Evolutionary conservation across 140 eudicot genomes (phyloP).

Genomic region (Flaveria floridana): DNA sequence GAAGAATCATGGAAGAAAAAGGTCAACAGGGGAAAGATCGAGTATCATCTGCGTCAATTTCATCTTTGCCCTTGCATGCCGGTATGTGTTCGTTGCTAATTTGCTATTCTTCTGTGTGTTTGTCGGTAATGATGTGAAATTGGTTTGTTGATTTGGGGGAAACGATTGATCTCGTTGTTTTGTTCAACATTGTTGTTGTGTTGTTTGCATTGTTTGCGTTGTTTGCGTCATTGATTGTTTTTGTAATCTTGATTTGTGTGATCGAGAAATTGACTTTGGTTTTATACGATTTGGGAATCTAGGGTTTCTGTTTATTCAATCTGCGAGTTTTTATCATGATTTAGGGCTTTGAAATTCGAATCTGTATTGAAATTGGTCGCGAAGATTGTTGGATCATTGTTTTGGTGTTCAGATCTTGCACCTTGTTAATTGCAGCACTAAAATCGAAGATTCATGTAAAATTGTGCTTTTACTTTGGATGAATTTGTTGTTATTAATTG

Average conservation of each 20-base stretch:
- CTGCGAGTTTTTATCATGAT: neutral
- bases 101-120: neutral
- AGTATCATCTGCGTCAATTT: constrained; percentile 40
- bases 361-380: neutral
- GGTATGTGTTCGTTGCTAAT: constrained; percentile 6
- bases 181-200: neutral
- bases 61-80: constrained; percentile 34
- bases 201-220: too few relatives aligned
- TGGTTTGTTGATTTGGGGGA: constrained; percentile 9
- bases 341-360: constrained; percentile 11
- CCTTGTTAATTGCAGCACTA: neutral
- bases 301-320: constrained; percentile 28
- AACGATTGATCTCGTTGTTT: neutral
- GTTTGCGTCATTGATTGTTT: constrained; percentile 11
- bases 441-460: neutral
- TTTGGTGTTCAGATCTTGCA: constrained; percentile 18
- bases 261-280: constrained; percentile 19
- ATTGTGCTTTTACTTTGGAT: constrained; percentile 11
- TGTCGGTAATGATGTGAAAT: constrained; percentile 22
- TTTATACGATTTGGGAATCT: constrained; percentile 23
- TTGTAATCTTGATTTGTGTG: neutral
- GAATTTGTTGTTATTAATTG: neutral
- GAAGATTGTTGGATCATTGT: neutral
- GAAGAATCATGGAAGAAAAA: constrained; percentile 43
- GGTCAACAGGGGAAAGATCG: constrained; percentile 54